Evolutionary conservation across 768 basidiomycete genomes (phyloP).

Genomic region (Termitomyces sp.): DNA sequence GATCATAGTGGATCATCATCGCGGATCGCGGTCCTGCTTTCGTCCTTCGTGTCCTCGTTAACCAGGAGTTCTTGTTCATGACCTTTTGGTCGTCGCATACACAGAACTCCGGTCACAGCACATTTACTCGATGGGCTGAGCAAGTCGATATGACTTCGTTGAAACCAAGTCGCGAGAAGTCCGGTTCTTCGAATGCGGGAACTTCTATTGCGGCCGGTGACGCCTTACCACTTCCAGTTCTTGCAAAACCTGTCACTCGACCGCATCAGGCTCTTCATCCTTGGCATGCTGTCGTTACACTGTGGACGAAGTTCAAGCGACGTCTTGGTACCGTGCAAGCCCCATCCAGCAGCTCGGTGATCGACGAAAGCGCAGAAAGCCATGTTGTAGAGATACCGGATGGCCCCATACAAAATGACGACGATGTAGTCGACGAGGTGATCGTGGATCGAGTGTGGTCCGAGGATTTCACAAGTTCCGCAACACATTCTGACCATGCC

Average conservation of each 20-base stretch:
- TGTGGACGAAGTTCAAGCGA: constrained; percentile 51
- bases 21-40: neutral
- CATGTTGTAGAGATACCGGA: constrained; percentile 28
- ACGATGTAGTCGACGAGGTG: constrained; percentile 60
- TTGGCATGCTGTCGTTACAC: constrained; percentile 29
- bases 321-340: constrained; percentile 55
- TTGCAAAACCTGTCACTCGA: constrained; percentile 27
- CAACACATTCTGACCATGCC: constrained; percentile 52
- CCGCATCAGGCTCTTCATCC: constrained; percentile 23
- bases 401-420: constrained; percentile 24
- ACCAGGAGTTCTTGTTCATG: constrained; percentile 12
- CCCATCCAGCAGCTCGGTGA: constrained; percentile 52
- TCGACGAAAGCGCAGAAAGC: constrained; percentile 49
- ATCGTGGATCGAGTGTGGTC: constrained; percentile 75
- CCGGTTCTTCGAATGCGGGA: constrained; percentile 12
- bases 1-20: neutral
- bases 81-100: constrained; percentile 17
- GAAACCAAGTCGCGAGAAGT: constrained; percentile 13
- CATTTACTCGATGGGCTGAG: constrained; percentile 19
- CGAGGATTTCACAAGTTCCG: constrained; percentile 54
- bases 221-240: constrained; percentile 42
- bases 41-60: neutral
- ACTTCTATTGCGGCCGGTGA: constrained; percentile 28
- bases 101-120: constrained; percentile 10
- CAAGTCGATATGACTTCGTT: constrained; percentile 16